Evolutionary conservation across 768 basidiomycete genomes (phyloP).

Genomic region (Rubroboletus pulcherrimus): DNA sequence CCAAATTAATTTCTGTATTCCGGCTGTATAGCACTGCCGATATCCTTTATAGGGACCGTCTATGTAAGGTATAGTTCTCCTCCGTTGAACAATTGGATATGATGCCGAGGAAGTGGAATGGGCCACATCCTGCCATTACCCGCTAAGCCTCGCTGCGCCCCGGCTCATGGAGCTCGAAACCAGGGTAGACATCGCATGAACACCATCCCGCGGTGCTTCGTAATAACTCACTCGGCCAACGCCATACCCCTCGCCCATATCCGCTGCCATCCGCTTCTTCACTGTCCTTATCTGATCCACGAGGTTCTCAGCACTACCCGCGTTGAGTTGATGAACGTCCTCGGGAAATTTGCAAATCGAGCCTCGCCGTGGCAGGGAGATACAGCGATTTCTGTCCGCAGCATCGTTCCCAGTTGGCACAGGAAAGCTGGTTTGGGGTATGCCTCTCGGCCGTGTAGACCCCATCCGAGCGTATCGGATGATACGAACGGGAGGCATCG

Average conservation of each 20-base stretch:
- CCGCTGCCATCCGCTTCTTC: conserved; percentile 24
- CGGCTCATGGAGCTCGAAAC: conserved; percentile 50
- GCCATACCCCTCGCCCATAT: conserved; percentile 29
- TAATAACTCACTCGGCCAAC: conserved; percentile 23
- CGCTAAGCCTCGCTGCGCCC: conserved; percentile 45
- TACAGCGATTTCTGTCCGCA: conserved; percentile 46
- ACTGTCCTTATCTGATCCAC: conserved; percentile 35
- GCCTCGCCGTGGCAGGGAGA: conserved; percentile 42
- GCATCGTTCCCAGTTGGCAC: conserved; percentile 34
- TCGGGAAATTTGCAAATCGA: conserved; percentile 32
- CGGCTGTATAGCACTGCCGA: conserved; percentile 16
- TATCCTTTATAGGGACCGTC: conserved; percentile 5
- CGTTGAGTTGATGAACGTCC: conserved; percentile 27
- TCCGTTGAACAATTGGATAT: conserved; percentile 4
- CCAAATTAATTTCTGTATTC: conserved; percentile 9
- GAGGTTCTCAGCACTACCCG: conserved; percentile 31
- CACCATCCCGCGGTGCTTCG: conserved; percentile 24
- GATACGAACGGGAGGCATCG: conserved; percentile 2
- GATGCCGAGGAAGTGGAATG: conserved; percentile 19
- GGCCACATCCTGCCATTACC: conserved; percentile 37
- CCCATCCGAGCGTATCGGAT: conserved; percentile 27
- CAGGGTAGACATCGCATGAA: conserved; percentile 39
- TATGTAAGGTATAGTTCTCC: conserved; percentile 7
- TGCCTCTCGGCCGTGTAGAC: conserved; percentile 17
- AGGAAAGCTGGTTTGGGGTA: conserved; percentile 40